Evolutionary conservation across 2,329 filamentous ascomycete genomes (phyloP), one percentile per base, ranked within the genome.

Genomic region (Fusarium acutatum): DNA sequence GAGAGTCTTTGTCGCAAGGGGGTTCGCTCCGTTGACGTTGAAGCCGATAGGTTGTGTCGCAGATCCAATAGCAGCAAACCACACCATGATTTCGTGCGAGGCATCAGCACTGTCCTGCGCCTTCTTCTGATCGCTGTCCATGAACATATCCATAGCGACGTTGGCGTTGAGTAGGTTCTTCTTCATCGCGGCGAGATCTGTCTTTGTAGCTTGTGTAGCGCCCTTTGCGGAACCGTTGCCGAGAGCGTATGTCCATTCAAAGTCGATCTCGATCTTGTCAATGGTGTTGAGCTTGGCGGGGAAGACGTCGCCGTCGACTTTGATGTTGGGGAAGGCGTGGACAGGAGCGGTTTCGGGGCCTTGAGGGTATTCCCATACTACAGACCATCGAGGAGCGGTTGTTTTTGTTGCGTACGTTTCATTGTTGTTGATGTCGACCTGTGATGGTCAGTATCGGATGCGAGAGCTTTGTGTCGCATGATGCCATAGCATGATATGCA

Each of bases 111-210:
- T 85, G 77, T 85, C 78, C 47, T 78, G 66, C 0, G 88, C 80
- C 2, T 78, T 83, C 2, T 70, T 74, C 60, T 83, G 77, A 76
- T 88, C 82, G 32, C 74, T 77, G 71, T 89, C 88, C 60, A 89
- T 79, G 79, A 89, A 90, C 84, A 90, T 88, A 81, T 90, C 88
- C 68, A 90, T 81, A 40, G 87, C 88, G 38, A 90, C 87, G 81
- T 90, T 90, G 78, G 86, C 81, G 73, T 88, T 87, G 66, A 88
- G 79, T 1, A 76, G 69, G n/a, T 80, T 78, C 0, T 78, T 67
- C 6, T 68, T 75, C 18, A 88, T 78, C 1, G 78, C 76, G 2
- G 78, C 40, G 7, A 79, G 66, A 64, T 83, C 80, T 5, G 84
- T 84, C 17, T 78, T 78, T 3, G 79, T 75, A 7, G 79, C 79